A percentile compares a stretch with the other conserved stretches of the same genome.
Conservation (phyloP, 768 basidiomycete genomes). For the Botryobasidium botryosum region DNA sequence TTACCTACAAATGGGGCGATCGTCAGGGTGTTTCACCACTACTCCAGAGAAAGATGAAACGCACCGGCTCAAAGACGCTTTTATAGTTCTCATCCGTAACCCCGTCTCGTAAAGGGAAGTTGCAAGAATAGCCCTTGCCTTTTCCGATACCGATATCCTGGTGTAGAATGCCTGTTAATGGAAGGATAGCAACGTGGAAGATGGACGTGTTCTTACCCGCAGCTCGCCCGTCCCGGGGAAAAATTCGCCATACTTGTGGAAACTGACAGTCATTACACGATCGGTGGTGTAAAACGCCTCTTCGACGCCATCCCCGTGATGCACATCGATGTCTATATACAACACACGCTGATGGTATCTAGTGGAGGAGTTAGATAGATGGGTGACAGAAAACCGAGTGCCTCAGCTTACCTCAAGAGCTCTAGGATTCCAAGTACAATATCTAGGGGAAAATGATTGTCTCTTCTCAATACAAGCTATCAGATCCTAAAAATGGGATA, state of each 20-base stretch:
- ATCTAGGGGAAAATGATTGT: constrained; percentile 32
- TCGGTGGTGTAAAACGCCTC: constrained; percentile 99
- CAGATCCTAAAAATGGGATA: neutral
- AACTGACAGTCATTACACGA: constrained; percentile 94
- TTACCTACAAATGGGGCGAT: constrained; percentile 38
- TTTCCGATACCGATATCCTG: constrained; percentile 88
- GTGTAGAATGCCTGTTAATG: constrained; percentile 10
- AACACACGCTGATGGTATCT: constrained; percentile 89
- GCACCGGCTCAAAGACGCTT: constrained; percentile 85
- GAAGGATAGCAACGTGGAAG: neutral
- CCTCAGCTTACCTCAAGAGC: constrained; percentile 48
- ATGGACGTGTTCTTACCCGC: constrained; percentile 33
- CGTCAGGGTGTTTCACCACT: neutral
- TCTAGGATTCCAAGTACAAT: constrained; percentile 96
- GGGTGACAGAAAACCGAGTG: neutral
- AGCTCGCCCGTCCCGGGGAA: constrained; percentile 99
- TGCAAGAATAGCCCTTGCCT: constrained; percentile 85
- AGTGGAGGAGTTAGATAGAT: neutral
- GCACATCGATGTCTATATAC: constrained; percentile 97
- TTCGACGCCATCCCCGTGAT: constrained; percentile 98
- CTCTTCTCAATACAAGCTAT: neutral
- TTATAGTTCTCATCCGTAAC: constrained; percentile 92
- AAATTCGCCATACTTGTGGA: constrained; percentile 98
- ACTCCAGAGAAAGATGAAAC: constrained; percentile 16
- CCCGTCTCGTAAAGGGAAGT: constrained; percentile 89